Conservation (phyloP, 1,284 basidiomycete species). For the Malassezia psittaci region DNA sequence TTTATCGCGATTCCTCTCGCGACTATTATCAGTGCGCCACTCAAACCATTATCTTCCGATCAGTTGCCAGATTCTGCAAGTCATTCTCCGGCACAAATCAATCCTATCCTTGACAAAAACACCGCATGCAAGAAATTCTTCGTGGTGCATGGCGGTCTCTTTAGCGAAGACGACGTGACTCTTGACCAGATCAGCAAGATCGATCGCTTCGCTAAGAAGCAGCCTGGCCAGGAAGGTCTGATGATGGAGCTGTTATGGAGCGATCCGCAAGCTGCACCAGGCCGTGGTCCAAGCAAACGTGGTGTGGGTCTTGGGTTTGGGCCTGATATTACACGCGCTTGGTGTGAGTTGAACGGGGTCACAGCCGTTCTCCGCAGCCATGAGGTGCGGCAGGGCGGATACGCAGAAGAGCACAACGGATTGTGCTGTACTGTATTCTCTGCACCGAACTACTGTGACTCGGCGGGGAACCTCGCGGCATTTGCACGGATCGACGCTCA, state of each 20-base stretch:
- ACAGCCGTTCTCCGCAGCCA: constrained; percentile 88
- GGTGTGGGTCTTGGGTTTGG: constrained; percentile 94
- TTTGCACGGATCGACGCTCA: constrained; percentile 59
- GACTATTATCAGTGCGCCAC: constrained; percentile 68
- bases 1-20: constrained; percentile 59
- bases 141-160: constrained; percentile 81
- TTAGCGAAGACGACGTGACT: constrained; percentile 85
- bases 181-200: constrained; percentile 84
- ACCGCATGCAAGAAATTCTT: constrained; percentile 72
- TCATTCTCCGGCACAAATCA: constrained; percentile 24
- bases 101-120: constrained; percentile 67
- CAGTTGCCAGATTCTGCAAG: constrained; percentile 29
- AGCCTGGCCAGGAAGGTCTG: constrained; percentile 87
- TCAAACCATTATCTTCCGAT: constrained; percentile 51
- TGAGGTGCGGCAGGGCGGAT: constrained; percentile 82
- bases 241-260: constrained; percentile 68
- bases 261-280: constrained; percentile 78
- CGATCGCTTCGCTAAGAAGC: constrained; percentile 65
- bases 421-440: constrained; percentile 68
- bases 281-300: constrained; percentile 92
- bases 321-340: constrained; percentile 56
- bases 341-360: constrained; percentile 78
- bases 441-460: constrained; percentile 47
- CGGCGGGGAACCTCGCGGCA: constrained; percentile 51
- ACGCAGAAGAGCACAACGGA: constrained; percentile 78